Conservation (phyloP, 2,329 filamentous ascomycete genomes). For the Trichoderma koningii region DNA sequence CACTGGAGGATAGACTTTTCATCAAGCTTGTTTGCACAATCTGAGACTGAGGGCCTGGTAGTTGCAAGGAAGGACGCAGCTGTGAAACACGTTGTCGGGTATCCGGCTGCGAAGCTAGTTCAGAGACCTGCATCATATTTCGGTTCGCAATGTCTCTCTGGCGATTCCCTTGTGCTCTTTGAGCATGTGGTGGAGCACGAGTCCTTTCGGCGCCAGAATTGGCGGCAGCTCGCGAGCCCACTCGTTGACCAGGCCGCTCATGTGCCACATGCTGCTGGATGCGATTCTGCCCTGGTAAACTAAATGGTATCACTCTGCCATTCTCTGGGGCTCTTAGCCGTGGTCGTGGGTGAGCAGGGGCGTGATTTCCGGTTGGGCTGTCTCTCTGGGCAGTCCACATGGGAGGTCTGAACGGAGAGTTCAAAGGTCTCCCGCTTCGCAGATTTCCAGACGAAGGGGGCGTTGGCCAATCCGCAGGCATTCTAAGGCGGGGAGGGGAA, state of each 20-base stretch:
- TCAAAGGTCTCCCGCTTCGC: conserved; percentile 20
- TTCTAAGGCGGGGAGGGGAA: neutral
- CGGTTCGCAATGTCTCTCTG: neutral
- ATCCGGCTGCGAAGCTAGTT: neutral
- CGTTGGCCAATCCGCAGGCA: conserved; percentile 30
- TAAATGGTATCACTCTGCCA: neutral
- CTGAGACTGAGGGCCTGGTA: conserved; percentile 9
- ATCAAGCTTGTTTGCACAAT: conserved; percentile 11
- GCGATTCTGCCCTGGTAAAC: neutral
- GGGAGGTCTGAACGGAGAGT: neutral
- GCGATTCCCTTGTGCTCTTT: neutral
- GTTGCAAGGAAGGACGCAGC: neutral
- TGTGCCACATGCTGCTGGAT: neutral
- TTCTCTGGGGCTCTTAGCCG: neutral
- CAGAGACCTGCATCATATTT: neutral
- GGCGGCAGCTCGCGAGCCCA: neutral
- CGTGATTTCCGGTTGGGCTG: neutral
- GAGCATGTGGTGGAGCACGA: neutral
- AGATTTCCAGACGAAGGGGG: conserved; percentile 35
- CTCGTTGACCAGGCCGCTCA: neutral
- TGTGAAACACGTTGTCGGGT: neutral
- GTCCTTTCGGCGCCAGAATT: too few species aligned
- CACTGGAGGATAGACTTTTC: conserved; percentile 15
- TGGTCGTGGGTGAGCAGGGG: neutral
- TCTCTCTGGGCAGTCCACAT: neutral